phyloP scores from a whole-genome alignment of 2,329 filamentous ascomycete species.

The Coniella lustricola region DNA sequence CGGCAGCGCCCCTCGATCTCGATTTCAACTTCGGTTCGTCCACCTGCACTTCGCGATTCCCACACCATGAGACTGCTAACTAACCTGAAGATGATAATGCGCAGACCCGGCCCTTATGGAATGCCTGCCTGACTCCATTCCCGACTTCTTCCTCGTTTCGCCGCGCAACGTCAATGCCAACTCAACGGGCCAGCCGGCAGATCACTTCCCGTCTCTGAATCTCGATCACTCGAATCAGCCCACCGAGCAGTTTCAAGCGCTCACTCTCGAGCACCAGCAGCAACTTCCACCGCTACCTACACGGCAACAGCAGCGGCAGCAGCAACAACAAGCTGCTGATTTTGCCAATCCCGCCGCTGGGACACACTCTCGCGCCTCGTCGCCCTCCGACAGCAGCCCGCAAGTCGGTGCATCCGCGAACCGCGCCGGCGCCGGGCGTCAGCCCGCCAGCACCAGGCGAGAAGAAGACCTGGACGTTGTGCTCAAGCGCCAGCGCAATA shows the following conservation, averaged over 20 bases:
- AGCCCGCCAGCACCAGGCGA: background rate
- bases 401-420: background rate
- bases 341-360: background rate
- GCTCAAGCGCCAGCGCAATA: constrained; percentile 53
- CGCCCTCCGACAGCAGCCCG: constrained; percentile 8
- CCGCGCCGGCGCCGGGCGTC: constrained; percentile 9
- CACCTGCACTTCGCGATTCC: too few relatives aligned
- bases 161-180: background rate
- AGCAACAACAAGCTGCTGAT: background rate
- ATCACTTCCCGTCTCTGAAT: constrained; percentile 4
- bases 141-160: constrained; percentile 15
- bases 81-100: background rate
- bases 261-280: background rate
- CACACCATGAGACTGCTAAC: background rate
- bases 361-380: constrained; percentile 8
- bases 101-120: constrained; percentile 15
- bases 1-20: constrained; percentile 7
- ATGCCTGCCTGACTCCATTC: constrained; percentile 13
- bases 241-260: background rate
- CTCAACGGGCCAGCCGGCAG: background rate
- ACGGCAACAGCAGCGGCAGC: background rate
- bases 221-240: background rate
- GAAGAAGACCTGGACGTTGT: constrained; percentile 22
- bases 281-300: background rate
- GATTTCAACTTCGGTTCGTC: constrained; percentile 12